Evolutionary conservation across 2,329 filamentous ascomycete genomes (phyloP), one percentile per base, ranked within the genome.

Genomic region (Stagonosporopsis chrysanthemi): DNA sequence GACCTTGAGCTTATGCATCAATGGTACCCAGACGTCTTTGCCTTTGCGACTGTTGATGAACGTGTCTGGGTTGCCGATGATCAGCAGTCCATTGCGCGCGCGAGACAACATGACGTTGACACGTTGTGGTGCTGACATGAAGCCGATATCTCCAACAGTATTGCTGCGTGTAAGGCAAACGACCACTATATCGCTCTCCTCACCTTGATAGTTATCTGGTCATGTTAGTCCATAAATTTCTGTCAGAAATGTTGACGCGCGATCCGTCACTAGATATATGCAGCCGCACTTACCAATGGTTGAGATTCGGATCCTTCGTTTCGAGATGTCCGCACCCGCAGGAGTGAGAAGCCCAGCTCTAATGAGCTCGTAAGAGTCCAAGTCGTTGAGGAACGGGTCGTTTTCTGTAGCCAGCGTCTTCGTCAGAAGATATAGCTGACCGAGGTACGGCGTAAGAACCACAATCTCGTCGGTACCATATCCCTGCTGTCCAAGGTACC

Each of bases 151-250:
- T 0, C 84, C 83, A 0, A 68, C 67, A 0, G 66, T 55, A 60
- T 92, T 92, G 69, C 88, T 89, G 4, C 90, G 78, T 0, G 88
- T 90, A 11, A 92, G 72, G 0, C 87, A 89, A 0, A 79, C 84
- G 7, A 93, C 83, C 0, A 92, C 86, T 15, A 93, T 88, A 1
- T 92, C 85, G 35, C 85, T 87, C 62, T 93, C 90, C 66, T 92
- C 90, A 1, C 90, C 89, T 70, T 92, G 90, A 55, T 90, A 93
- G 59, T 92, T 92, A 60, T 92, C 49, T 52, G 24, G 17, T 2
- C 6, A 3, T 23, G 19, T 45, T 29, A 45, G 48, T 50, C 28
- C 12, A 5, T 22, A 15, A 17, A 15, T 23, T 23, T 8, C 17
- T 24, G 11, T n/a, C 29, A 19, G 9, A 3, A 3, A 2, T 12